Base-by-base conservation (phyloP, 2,329 filamentous ascomycete genomes). In the Teratosphaeria gauchensis region DNA sequence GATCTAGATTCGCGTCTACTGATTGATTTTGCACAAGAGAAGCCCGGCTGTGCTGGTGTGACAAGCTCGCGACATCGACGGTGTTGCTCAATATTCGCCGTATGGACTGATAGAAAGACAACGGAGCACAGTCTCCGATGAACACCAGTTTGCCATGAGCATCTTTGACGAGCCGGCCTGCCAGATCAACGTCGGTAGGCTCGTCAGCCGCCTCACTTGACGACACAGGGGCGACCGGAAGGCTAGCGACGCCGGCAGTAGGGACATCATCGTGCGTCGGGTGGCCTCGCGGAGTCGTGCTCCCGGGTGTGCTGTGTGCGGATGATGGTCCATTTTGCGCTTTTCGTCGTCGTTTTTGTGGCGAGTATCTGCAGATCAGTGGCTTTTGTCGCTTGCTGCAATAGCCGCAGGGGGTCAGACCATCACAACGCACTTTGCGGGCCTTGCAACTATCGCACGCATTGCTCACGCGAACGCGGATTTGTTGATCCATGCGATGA, bases 101-200 rank as follows among this genome's bases (percentile, higher is more conserved):
- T 14, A 81, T 78, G 57, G 77, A 80, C 63, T 81, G 79, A 38
- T 81, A 63, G 56, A 81, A 81, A 0, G 79, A 80, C 53, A 81
- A 68, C 54, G 78, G 80, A 35, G 78, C 79, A 42, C 77, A 81
- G 59, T 82, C 79, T 14, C 79, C 79, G 31, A 82, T 77, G 62
- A 80, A 82, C 65, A 82, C 80, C 55, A 79, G 76, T 58, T 80
- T 81, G 5, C 79, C 79, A 61, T 80, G 77, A 0, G 78, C 77
- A 62, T 81, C 60, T 55, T 53, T 53, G 24, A 53, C 32, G 8
- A 53, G 28, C 32, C 52, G 28, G 52, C 52, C 52, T 35, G 28
- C 52, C 42, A 48, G 42, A 21, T 48, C 42, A 9, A 48, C 42
- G 21, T 48, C 42, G 5, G 42, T 48, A 19, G 42, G 42, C 19